These are phyloP conservation scores for Trypanosoma mega DNA, from an alignment of 208 protist species.

Conservation along the genomic window DNA sequence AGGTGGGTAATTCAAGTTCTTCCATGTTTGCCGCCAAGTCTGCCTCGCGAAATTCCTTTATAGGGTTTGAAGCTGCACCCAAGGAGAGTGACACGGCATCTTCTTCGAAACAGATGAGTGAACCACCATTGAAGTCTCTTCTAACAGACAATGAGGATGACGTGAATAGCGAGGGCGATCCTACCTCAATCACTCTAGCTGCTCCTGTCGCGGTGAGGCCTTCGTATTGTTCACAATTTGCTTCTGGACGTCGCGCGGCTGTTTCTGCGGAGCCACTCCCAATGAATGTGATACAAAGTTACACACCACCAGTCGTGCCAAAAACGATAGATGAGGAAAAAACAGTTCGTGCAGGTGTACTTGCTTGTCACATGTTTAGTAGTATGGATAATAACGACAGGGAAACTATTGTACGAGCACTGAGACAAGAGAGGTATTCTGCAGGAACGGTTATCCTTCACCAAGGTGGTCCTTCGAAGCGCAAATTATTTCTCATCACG, in stretches of 20 bases:
- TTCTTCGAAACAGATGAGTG: too few species aligned
- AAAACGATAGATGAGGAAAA: constrained; percentile 46
- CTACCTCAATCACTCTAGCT: background rate
- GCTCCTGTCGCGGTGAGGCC: background rate
- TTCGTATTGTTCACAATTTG: background rate
- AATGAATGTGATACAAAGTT: constrained; percentile 25
- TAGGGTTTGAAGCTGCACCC: too few species aligned
- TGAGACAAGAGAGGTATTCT: constrained; percentile 59
- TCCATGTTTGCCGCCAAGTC: too few species aligned
- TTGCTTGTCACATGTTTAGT: constrained; percentile 67
- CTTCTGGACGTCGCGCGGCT: constrained; percentile 49
- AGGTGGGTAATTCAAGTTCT: background rate
- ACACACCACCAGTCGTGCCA: constrained; percentile 19
- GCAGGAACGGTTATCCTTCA: constrained; percentile 68
- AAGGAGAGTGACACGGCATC: too few species aligned
- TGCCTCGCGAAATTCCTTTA: too few species aligned
- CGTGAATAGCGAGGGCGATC: background rate
- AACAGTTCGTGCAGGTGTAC: constrained; percentile 47
- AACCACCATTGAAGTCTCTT: too few species aligned
- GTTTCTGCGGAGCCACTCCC: constrained; percentile 56
- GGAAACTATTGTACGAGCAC: constrained; percentile 46
- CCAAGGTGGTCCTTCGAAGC: constrained; percentile 58
- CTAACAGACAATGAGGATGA: too few species aligned
- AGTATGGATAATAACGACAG: constrained; percentile 53
- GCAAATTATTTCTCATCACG: constrained; percentile 75